A percentile compares a stretch with the other conserved stretches of the same genome.
phyloP scores from a whole-genome alignment of 2,329 filamentous ascomycete species.

The Sporothrix pseudoabietina region DNA sequence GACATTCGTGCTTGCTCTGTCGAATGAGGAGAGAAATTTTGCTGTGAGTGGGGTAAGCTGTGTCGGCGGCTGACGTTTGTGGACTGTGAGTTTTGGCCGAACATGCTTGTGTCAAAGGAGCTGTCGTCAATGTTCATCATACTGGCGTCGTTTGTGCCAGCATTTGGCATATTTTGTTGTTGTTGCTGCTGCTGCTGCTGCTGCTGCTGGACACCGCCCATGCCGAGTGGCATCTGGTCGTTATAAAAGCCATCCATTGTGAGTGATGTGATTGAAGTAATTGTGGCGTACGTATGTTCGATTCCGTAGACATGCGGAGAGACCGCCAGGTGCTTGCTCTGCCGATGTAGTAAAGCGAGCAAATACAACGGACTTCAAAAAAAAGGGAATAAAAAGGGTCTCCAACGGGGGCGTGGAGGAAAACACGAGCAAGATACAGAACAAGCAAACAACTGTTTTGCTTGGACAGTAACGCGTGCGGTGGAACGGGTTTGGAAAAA shows the following conservation, averaged over 20 bases:
- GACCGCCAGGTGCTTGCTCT: not conserved
- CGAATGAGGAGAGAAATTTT: not conserved
- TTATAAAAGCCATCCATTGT: conserved; percentile 30
- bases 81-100: not conserved
- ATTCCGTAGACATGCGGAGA: not conserved
- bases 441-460: not conserved
- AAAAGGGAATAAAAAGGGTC: not conserved
- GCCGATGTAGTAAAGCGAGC: not conserved
- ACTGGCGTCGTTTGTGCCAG: not conserved
- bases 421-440: not conserved
- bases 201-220: conserved; percentile 26
- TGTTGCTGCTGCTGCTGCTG: conserved; percentile 23
- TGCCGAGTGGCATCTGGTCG: conserved; percentile 24
- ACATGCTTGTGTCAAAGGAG: conserved; percentile 1
- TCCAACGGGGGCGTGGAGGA: not conserved
- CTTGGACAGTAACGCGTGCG: not conserved
- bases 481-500: not conserved
- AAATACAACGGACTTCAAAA: not conserved
- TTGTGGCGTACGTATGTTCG: not conserved
- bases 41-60: conserved; percentile 12
- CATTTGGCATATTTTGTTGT: not conserved
- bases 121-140: conserved; percentile 18
- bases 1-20: conserved; percentile 22
- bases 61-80: not conserved
- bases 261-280: not conserved